Conservation (phyloP, 1,284 basidiomycete species). For the Melanopsichium pennsylvanicum region DNA sequence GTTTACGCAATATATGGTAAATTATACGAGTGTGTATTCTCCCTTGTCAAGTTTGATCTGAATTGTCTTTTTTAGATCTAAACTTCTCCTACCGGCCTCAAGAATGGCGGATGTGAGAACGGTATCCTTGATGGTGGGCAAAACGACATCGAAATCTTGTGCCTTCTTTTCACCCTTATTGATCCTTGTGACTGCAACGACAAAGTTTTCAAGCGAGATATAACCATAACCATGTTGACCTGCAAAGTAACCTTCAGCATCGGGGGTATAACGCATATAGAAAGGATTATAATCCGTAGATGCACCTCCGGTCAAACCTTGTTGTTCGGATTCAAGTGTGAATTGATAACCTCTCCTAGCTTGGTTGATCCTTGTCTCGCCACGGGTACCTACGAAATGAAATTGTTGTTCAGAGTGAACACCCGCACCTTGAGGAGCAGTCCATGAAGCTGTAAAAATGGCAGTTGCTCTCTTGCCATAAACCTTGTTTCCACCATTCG, state of each 20-base stretch:
- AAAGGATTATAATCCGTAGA: slow-evolving; percentile 77
- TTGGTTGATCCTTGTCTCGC: slow-evolving; percentile 89
- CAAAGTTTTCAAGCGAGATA: slow-evolving; percentile 88
- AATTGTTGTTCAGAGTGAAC: slow-evolving; percentile 86
- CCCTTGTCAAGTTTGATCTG: slow-evolving; percentile 75
- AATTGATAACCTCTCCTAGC: slow-evolving; percentile 90
- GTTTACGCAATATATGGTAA: no score
- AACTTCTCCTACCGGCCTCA: slow-evolving; percentile 83
- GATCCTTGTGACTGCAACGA: slow-evolving; percentile 72
- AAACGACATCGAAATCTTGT: slow-evolving; percentile 78
- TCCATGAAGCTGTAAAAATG: slow-evolving; percentile 80
- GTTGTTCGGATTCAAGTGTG: slow-evolving; percentile 81
- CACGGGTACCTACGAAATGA: slow-evolving; percentile 71
- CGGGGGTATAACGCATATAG: slow-evolving; percentile 94
- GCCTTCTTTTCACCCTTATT: slow-evolving; percentile 75
- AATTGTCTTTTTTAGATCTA: slow-evolving; percentile 85
- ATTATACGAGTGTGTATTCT: slow-evolving; percentile 76
- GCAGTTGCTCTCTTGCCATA: slow-evolving; percentile 73
- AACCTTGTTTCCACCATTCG: slow-evolving; percentile 71
- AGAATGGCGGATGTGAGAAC: slow-evolving; percentile 90
- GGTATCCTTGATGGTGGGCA: slow-evolving; percentile 87
- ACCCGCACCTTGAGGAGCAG: slow-evolving; percentile 69
- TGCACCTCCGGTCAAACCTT: slow-evolving; percentile 70
- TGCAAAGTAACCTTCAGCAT: slow-evolving; percentile 87
- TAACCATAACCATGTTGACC: slow-evolving; percentile 89